Evolutionary conservation across 2,329 filamentous ascomycete species (phyloP).

Genomic region (Colletotrichum australisinense): DNA sequence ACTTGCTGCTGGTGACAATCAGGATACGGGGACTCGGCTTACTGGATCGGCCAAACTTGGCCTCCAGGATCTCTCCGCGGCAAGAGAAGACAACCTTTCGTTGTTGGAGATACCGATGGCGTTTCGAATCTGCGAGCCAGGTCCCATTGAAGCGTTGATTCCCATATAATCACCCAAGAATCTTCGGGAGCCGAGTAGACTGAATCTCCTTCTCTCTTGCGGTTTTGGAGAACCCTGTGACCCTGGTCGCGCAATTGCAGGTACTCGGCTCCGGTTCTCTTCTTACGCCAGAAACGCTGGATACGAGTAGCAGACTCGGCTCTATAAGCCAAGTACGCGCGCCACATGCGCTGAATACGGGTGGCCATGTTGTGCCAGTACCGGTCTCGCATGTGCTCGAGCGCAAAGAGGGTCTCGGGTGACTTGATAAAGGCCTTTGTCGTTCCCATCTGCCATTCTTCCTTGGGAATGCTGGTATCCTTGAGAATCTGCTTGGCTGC

Average conservation of each 20-base stretch:
- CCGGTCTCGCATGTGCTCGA: constrained; percentile 96
- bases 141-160: constrained; percentile 82
- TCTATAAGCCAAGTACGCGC: constrained; percentile 93
- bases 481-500: constrained; percentile 94
- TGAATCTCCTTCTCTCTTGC: constrained; percentile 92
- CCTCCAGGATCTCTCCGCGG: constrained; percentile 88
- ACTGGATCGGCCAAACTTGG: constrained; percentile 96
- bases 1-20: constrained; percentile 85
- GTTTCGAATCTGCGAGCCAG: constrained; percentile 83
- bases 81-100: constrained; percentile 91
- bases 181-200: constrained; percentile 88
- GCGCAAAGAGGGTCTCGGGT: constrained; percentile 93
- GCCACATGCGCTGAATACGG: constrained; percentile 96
- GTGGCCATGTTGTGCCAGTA: constrained; percentile 99
- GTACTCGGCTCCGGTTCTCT: constrained; percentile 90
- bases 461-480: constrained; percentile 93
- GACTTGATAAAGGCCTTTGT: constrained; percentile 99
- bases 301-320: constrained; percentile 94
- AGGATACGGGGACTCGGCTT: constrained; percentile 90
- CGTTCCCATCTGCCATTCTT: constrained; percentile 97
- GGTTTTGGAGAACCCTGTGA: constrained; percentile 81
- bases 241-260: constrained; percentile 89
- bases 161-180: constrained; percentile 97
- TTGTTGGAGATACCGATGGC: constrained; percentile 77
- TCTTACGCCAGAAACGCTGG: constrained; percentile 94